Evolutionary conservation across 2,329 filamentous ascomycete species (phyloP), one percentile per base, ranked within the genome.

Genomic region (Phialophora expanda): DNA sequence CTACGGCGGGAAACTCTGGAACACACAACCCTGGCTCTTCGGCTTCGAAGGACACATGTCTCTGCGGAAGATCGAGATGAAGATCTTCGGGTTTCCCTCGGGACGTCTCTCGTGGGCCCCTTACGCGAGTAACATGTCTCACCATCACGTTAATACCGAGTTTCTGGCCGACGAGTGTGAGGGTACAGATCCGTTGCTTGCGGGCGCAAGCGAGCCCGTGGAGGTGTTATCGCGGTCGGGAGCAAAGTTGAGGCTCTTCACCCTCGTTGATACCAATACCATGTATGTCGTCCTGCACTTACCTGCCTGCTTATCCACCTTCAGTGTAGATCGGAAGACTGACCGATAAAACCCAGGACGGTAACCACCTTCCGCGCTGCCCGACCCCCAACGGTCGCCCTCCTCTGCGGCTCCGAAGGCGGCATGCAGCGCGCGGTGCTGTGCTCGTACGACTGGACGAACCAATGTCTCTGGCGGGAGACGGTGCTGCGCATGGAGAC

Each of bases 381-480:
- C 1, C 67, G 77, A 0, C 80, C 81, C 1, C 82, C 82, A 0
- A 73, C 78, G 1, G 78, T 76, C 38, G 75, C 82, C 60, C 69
- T 84, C 8, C 68, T 82, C n/a, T 78, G 76, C n/a, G 81, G 78
- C 7, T 70, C 72, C 0, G 82, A 83, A 66, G 79, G 79, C 4
- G 81, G 81, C 1, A 80, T 82, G 78, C 80, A 82, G 64, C 75
- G 82, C 7, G 78, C 79, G 2, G 70, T 83, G 4, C 72, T 80
- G 17, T 82, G 80, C 67, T 82, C 79, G 0, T 83, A 82, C 61
- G 79, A 83, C 66, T 79, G 77, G 77, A 76, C 74, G 0, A 78
- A 75, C 1, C 71, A 74, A 2, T 81, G 78, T 0, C 70, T 82
- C 56, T 79, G 78, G 57, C 73, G 78, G 0, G 81, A 83, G 70